Conservation (phyloP, 148 eudicot genomes). For the Polygonum maritimum region DNA sequence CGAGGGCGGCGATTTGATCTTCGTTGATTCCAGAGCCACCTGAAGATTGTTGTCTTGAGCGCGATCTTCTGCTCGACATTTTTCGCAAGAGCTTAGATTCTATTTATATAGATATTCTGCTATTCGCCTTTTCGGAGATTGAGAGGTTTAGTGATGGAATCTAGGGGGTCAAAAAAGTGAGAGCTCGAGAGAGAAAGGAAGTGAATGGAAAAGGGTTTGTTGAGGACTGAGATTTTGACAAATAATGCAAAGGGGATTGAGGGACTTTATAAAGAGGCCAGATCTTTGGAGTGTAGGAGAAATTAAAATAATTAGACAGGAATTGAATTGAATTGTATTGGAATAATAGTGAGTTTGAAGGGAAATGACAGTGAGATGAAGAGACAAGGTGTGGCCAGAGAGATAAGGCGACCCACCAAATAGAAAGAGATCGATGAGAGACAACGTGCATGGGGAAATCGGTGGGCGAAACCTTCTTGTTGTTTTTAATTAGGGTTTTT, state of each 20-base stretch:
- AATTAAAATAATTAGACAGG: neutral
- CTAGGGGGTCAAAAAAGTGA: neutral
- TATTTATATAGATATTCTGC: too few relatives aligned
- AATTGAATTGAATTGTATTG: neutral
- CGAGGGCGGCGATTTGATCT: slow-evolving; percentile 74
- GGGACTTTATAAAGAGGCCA: slow-evolving; percentile 2
- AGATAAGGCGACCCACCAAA: slow-evolving; percentile 2
- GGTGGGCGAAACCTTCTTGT: neutral
- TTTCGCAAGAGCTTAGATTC: neutral
- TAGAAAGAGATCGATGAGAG: neutral
- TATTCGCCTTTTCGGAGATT: neutral
- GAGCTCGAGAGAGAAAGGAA: neutral
- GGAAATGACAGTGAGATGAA: neutral
- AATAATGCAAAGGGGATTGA: neutral
- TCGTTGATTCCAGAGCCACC: slow-evolving; percentile 49
- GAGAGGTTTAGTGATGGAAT: neutral
- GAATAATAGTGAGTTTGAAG: neutral
- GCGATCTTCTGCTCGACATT: slow-evolving; percentile 83
- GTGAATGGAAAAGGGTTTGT: neutral
- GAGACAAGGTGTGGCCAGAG: slow-evolving; percentile 4
- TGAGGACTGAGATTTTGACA: neutral
- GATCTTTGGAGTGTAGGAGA: neutral
- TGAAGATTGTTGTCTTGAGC: slow-evolving; percentile 41
- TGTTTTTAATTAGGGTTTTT: neutral
- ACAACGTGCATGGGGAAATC: slow-evolving; percentile 1